These are phyloP conservation scores for Wickerhamiella azyma DNA, from an alignment of 805 yeast genomes.

Conservation along the genomic window DNA sequence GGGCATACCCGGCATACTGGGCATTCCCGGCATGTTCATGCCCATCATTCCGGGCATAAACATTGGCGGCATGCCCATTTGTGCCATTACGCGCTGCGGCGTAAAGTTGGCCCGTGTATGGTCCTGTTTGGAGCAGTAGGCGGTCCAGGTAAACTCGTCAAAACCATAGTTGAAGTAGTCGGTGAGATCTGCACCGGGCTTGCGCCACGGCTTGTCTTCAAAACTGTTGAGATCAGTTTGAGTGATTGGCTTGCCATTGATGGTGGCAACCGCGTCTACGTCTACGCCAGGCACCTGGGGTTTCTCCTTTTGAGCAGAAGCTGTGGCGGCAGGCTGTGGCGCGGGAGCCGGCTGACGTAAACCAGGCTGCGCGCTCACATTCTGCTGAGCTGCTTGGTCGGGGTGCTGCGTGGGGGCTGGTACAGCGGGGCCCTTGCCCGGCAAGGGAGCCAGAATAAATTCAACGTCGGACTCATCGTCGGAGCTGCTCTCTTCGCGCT, in stretches of 20 bases:
- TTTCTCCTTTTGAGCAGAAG: slow-evolving; percentile 1
- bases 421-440: slow-evolving; percentile 6
- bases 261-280: slow-evolving; percentile 57
- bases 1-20: background rate
- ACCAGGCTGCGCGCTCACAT: slow-evolving; percentile 8
- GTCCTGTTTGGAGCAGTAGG: slow-evolving; percentile 81
- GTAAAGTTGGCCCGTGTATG: slow-evolving; percentile 64
- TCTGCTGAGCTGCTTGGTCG: slow-evolving; percentile 14
- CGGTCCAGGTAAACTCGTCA: slow-evolving; percentile 92
- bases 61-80: slow-evolving; percentile 22
- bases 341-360: slow-evolving; percentile 1
- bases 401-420: slow-evolving; percentile 4
- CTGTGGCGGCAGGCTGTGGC: background rate
- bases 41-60: slow-evolving; percentile 17
- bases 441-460: slow-evolving; percentile 46
- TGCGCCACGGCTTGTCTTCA: slow-evolving; percentile 95
- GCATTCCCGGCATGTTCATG: slow-evolving; percentile 14
- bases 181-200: slow-evolving; percentile 88
- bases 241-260: slow-evolving; percentile 72
- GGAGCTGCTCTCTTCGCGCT: slow-evolving; percentile 3
- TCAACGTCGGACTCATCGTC: slow-evolving; percentile 55
- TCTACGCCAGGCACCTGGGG: slow-evolving; percentile 35
- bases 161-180: slow-evolving; percentile 96
- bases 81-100: slow-evolving; percentile 44
- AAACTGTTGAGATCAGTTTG: slow-evolving; percentile 64